Base-by-base conservation (phyloP, 371 early-diverging fungal species). In the Funneliformis caledonium region DNA sequence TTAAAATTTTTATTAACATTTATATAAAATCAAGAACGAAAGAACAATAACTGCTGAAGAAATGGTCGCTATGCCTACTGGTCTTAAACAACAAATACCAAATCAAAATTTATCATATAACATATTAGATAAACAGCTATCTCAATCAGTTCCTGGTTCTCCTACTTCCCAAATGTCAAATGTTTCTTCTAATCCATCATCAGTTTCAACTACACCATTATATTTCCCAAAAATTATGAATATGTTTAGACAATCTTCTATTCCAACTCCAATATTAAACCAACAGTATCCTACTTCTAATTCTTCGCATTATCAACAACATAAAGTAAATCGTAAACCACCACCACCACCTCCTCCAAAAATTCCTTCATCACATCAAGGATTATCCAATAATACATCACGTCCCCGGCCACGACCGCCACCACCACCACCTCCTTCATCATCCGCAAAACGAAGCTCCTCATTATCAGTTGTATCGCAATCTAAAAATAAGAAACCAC, bases 281-380 rank as follows among this genome's bases (percentile, higher is more conserved):
- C 56, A 56, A 56, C 19, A 56, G 5, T 19, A 16, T 56, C 14
- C 12, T 16, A 1, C 26, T 12, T 48, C 22, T 16, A 72, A 9
- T 1, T 37, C 37, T 37, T 2, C 2, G 2, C 37, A 7, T 62
- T 2, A 48, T 50, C 59, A 50, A 4, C 60, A 60, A 33, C 67
- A 42, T 42, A 42, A 33, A 42, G n/a, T 62, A 42, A 31, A n/a
- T 2, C 22, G 43, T 16, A 69, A 22, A 31, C 79, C 60, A 26
- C 79, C 81, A 11, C 64, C 83, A 16, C 68, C 83, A 22, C 68
- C 75, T 14, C 70, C 65, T 43, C 37, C 77, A 52, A 56, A 56
- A 19, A 19, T 82, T 47, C 83, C 84, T 10, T 81, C 86, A 7
- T 45, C 69, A 42, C 19, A 31, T 37, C 37, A 37, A 2, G 37